Evolutionary conservation across 2,329 filamentous ascomycete species (phyloP).

Genomic region (Hypoxylon sp.): DNA sequence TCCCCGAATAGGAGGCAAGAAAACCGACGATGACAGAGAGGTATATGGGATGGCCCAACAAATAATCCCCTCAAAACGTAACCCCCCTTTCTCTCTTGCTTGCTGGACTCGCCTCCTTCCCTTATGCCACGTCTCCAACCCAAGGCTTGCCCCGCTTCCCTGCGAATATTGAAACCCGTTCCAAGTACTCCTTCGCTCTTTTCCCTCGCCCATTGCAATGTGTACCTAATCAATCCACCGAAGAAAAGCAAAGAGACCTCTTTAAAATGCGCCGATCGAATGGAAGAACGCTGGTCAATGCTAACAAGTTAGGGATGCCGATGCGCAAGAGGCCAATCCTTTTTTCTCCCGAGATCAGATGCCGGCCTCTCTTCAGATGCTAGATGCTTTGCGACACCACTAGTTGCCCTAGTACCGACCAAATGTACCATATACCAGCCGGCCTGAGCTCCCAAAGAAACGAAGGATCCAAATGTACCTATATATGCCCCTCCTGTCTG

Average conservation of each 20-base stretch:
- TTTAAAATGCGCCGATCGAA: conserved; percentile 43
- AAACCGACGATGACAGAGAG: conserved; percentile 26
- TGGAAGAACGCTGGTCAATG: conserved; percentile 45
- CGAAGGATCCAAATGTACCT: conserved; percentile 44
- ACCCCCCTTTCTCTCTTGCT: conserved; percentile 13
- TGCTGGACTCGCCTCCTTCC: conserved; percentile 27
- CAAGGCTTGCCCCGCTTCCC: conserved; percentile 13
- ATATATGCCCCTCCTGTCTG: conserved; percentile 40
- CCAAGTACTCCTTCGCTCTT: conserved; percentile 45
- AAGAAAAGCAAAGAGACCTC: conserved; percentile 35
- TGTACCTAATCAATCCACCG: conserved; percentile 34
- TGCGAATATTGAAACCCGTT: conserved; percentile 34
- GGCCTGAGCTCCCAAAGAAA: conserved; percentile 43
- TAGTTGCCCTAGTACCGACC: conserved; percentile 42
- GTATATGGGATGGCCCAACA: conserved; percentile 33
- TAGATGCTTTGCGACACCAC: conserved; percentile 44
- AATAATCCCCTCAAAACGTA: conserved; percentile 22
- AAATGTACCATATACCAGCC: conserved; percentile 46
- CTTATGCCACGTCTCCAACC: conserved; percentile 28
- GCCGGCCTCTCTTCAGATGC: conserved; percentile 43
- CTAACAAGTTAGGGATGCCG: conserved; percentile 45
- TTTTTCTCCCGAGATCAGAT: conserved; percentile 38
- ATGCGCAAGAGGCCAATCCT: conserved; percentile 38
- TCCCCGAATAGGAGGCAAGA: conserved; percentile 10
- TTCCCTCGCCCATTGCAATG: conserved; percentile 36